Base-by-base conservation (phyloP, 2,329 filamentous ascomycete genomes). In the Lecanosticta acicola region DNA sequence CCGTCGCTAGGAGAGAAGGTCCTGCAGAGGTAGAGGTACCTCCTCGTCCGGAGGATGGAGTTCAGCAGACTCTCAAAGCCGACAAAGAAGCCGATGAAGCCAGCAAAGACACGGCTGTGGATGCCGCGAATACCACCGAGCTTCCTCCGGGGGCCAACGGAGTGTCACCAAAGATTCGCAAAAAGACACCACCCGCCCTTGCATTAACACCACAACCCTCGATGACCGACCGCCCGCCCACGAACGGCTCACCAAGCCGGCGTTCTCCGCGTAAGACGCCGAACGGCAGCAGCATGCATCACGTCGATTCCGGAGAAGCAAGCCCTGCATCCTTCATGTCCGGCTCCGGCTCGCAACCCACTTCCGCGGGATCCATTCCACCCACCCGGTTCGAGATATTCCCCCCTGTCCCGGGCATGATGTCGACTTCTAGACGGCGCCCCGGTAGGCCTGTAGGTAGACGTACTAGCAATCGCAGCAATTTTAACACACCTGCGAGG, bases 1-100 rank as follows among this genome's bases (percentile, higher is more conserved):
- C 91, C 1, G 87, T 97, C 43, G 91, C 91, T 10, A 88, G 85
- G 3, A 81, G 91, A 29, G 89, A 94, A 50, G 89, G 88, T 17
- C 81, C 84, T 32, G 63, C 66, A 5, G 24, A 29, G 5, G 11
- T 11, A n/a, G 71, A 73, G 32, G 63, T 69, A 16, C 61, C 61
- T 18, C 61, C 63, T 9, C 60, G 61, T 29, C 65, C 69, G 20
- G 68, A 72, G 59, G 70, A 74, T 58, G 67, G 66, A 24, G 66
- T 72, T 0, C 67, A 73, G 46, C 62, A 69, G 51, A 58, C 56
- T 2, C 21, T 49, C n/a, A 50, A 51, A 17, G 41, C 39, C 5
- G 14, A 35, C 10, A 11, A 20, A 4, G 10, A 26, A 17, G 24
- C 26, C 2, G 44, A 46, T 16, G 39, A 55, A 26, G 45, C 43